phyloP scores from a whole-genome alignment of 345 rosid species.

The Alliaria petiolata region DNA sequence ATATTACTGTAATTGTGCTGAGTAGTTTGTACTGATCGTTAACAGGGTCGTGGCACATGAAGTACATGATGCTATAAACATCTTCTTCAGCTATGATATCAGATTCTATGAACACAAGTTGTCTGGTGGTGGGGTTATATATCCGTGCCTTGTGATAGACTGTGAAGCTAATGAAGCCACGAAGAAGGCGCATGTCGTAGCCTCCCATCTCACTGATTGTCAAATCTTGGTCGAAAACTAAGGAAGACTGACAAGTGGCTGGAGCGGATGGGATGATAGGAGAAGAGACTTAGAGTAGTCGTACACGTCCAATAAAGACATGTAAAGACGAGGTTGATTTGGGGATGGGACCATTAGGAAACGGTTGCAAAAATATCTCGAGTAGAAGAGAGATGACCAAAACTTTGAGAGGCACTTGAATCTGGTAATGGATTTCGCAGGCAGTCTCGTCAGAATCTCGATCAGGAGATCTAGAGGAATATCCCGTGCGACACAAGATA shows the following conservation, averaged over 20 bases:
- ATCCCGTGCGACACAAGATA: background rate
- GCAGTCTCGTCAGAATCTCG: background rate
- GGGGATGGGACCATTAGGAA: background rate
- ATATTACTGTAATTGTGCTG: no score
- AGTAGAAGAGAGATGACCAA: background rate
- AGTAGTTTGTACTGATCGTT: no score
- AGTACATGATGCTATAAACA: no score
- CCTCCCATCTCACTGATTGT: background rate
- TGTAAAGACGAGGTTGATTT: background rate
- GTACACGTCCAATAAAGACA: background rate
- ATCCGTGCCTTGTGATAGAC: background rate
- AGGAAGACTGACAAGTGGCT: background rate
- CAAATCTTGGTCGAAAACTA: background rate
- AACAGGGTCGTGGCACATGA: no score
- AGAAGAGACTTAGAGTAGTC: background rate
- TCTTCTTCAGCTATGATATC: no score
- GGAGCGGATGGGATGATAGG: background rate
- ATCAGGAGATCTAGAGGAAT: background rate
- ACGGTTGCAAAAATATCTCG: background rate
- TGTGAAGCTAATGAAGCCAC: background rate
- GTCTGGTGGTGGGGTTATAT: background rate
- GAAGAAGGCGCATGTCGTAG: background rate
- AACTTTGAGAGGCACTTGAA: background rate
- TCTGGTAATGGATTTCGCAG: background rate
- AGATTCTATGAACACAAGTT: background rate